A percentile compares a stretch with the other conserved stretches of the same genome.
Conservation (phyloP, 1,284 basidiomycete genomes). For the Microbotryomycetes sp. region DNA sequence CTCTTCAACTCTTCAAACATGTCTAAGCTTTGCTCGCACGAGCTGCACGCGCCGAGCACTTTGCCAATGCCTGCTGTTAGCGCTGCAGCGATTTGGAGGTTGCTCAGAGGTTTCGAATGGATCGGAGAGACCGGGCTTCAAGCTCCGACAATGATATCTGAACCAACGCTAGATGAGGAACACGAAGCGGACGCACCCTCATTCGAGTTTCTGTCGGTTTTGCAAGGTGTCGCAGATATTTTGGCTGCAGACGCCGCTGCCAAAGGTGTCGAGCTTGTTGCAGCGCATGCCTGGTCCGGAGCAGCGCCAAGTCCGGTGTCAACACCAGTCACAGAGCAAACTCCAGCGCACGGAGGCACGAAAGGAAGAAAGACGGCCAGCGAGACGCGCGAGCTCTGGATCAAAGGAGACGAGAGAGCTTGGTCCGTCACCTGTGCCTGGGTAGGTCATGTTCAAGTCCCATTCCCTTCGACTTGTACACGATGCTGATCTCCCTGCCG, state of each 20-base stretch:
- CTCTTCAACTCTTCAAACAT: conserved; percentile 8
- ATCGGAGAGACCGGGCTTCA: conserved; percentile 29
- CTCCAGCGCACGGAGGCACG: conserved; percentile 42
- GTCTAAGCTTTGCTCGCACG: conserved; percentile 23
- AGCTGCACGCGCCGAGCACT: conserved; percentile 36
- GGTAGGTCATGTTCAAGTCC: conserved; percentile 51
- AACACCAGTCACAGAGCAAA: conserved; percentile 50
- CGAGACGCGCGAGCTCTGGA: conserved; percentile 53
- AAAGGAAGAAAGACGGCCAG: conserved; percentile 4
- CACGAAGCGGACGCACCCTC: conserved; percentile 7
- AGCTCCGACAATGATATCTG: conserved; percentile 10
- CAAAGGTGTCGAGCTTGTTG: conserved; percentile 72
- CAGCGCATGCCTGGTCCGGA: conserved; percentile 58
- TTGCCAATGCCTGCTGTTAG: conserved; percentile 35
- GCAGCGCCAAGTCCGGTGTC: conserved; percentile 23
- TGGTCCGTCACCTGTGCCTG: conserved; percentile 71
- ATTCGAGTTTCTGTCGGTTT: conserved; percentile 62
- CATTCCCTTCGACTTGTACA: not conserved
- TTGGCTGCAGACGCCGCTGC: conserved; percentile 77
- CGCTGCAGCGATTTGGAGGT: conserved; percentile 35
- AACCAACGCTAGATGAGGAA: conserved; percentile 5
- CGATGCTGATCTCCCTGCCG: conserved; percentile 4
- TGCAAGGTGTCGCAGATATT: conserved; percentile 73
- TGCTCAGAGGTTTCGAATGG: conserved; percentile 35
- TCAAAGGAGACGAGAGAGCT: conserved; percentile 75